Evolutionary conservation across 768 basidiomycete genomes (phyloP).

Genomic region (Boletus rufocinnamomeus): DNA sequence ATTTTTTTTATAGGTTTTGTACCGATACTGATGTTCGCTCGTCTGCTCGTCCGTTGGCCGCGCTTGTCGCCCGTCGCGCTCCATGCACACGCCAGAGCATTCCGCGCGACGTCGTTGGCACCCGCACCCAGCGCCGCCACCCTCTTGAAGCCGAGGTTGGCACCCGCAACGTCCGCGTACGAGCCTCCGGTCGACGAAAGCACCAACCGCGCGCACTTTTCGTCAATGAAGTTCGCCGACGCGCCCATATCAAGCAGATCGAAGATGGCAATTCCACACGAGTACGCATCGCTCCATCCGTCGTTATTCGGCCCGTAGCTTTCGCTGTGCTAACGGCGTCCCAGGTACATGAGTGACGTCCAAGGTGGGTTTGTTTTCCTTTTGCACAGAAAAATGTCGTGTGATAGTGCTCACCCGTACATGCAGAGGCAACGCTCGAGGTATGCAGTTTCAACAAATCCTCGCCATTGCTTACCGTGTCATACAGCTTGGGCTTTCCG

Average conservation of each 20-base stretch:
- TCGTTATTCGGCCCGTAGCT: not conserved
- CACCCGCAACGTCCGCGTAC: not conserved
- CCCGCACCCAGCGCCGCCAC: slow-evolving; percentile 11
- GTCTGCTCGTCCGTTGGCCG: slow-evolving; percentile 28
- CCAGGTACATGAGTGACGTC: slow-evolving; percentile 48
- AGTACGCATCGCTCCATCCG: slow-evolving; percentile 34
- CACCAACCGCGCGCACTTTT: slow-evolving; percentile 32
- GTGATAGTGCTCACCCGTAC: not conserved
- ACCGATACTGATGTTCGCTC: slow-evolving; percentile 21
- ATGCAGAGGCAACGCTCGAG: slow-evolving; percentile 43
- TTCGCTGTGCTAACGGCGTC: slow-evolving; percentile 24
- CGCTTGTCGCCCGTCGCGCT: slow-evolving; percentile 17
- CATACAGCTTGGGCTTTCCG: slow-evolving; percentile 40
- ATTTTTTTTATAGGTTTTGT: not conserved
- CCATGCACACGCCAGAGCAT: slow-evolving; percentile 15
- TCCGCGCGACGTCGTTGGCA: slow-evolving; percentile 15
- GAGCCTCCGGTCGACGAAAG: slow-evolving; percentile 17
- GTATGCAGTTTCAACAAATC: slow-evolving; percentile 19
- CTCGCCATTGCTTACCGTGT: slow-evolving; percentile 4
- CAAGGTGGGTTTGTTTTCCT: slow-evolving; percentile 38
- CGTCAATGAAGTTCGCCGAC: slow-evolving; percentile 30
- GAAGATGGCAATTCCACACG: slow-evolving; percentile 45
- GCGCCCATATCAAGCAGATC: slow-evolving; percentile 41
- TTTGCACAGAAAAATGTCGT: not conserved
- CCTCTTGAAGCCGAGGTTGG: slow-evolving; percentile 12